Evolutionary conservation across 495 filamentous ascomycete species (phyloP).

Genomic region (Daldinia loculata): DNA sequence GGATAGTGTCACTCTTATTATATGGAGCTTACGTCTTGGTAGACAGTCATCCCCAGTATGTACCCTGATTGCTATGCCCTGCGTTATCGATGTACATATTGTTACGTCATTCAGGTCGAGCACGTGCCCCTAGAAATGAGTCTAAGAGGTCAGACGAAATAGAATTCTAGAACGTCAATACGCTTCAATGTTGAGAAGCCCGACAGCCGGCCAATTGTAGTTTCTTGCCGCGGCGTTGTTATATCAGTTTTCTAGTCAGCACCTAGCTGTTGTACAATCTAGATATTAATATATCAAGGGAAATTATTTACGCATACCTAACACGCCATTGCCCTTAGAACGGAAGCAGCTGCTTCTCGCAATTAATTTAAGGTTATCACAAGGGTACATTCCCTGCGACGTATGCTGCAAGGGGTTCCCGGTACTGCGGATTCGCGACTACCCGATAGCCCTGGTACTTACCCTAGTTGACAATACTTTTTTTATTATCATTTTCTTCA

Average conservation of each 20-base stretch:
- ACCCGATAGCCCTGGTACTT: conserved; percentile 18
- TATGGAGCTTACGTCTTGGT: background rate
- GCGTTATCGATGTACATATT: background rate
- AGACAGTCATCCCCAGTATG: no score
- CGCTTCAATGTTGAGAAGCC: background rate
- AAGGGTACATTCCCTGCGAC: conserved; percentile 31
- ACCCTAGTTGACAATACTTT: conserved; percentile 38
- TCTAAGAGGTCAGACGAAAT: conserved; percentile 23
- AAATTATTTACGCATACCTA: background rate
- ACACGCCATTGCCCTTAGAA: background rate
- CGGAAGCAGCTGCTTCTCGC: background rate
- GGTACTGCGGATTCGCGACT: conserved; percentile 8
- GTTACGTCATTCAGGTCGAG: conserved; percentile 22
- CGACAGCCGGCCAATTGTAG: background rate
- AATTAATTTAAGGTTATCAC: conserved; percentile 37
- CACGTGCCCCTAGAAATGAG: conserved; percentile 21
- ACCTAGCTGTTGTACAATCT: background rate
- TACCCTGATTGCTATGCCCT: no score
- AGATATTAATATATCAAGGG: background rate
- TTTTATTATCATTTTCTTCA: conserved; percentile 19
- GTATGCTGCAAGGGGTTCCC: conserved; percentile 32
- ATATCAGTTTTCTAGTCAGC: background rate
- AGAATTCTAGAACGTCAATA: conserved; percentile 8
- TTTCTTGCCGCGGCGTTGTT: background rate
- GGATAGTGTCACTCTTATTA: background rate